Base-by-base conservation (phyloP, 192 early-diverging fungal genomes). In the Backusella westeae region DNA sequence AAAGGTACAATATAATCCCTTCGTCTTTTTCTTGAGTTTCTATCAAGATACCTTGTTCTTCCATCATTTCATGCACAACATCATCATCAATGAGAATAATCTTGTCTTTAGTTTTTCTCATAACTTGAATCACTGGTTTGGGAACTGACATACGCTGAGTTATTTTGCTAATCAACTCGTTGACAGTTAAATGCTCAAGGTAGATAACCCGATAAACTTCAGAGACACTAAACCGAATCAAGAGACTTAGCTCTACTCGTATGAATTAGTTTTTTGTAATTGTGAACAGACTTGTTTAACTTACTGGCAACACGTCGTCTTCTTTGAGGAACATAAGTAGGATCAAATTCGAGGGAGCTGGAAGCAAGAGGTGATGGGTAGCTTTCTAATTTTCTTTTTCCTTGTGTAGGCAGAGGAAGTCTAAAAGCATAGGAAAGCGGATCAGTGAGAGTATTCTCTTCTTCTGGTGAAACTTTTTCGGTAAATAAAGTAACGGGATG, bases 41-140 rank as follows among this genome's bases (percentile, higher is more conserved):
- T 19, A 94, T 84, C 6, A 87, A 88, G 84, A 93, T 93, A 69
- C 84, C 86, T 49, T 88, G 84, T 80, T 92, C 89, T 68, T 93
- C 91, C 1, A 83, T 78, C 76, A 94, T 88, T 69, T 90, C 87
- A 12, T 80, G 70, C 14, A 93, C 77, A 21, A 90, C 84, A 38
- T 76, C 78, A 79, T 92, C 91, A 68, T 92, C 90, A 8, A 90
- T 80, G 29, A 77, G 78, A 5, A 91, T 86, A 9, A 86, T 77
- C 63, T 89, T 56, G 0, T 87, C 82, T 38, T 86, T 86, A 74
- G 83, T 87, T 46, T 46, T 49, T 9, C 56, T 63, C 56, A 63
- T 63, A 29, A 63, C 23, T 12, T 63, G 56, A 14, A 63, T 23
- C 8, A 63, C 56, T 29, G 56, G 56, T 29, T 63, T 63, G 4